These are phyloP conservation scores for Trichosporon asahii DNA, from an alignment of 1,284 basidiomycete genomes.

Conservation along the genomic window DNA sequence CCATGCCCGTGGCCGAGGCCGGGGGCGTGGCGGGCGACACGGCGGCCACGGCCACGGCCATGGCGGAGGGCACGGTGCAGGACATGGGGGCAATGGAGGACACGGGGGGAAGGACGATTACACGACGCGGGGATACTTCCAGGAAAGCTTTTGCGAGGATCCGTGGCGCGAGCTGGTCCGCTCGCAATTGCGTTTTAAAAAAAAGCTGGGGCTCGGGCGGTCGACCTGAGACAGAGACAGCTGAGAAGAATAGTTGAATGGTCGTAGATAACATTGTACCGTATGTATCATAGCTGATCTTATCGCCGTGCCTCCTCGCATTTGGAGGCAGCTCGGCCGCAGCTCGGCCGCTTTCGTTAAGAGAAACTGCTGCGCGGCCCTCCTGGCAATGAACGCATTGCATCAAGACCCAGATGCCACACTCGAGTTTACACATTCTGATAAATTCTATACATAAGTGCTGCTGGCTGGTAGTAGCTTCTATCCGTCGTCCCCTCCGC, in stretches of 20 bases:
- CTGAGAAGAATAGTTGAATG: no score
- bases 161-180: slow-evolving; percentile 34
- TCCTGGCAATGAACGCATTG: no score
- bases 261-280: no score
- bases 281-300: background rate
- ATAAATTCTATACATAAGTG: background rate
- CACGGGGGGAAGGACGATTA: background rate
- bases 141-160: slow-evolving; percentile 41
- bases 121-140: slow-evolving; percentile 28
- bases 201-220: background rate
- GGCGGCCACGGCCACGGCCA: slow-evolving; percentile 7
- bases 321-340: no score
- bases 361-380: no score
- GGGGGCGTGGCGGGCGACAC: background rate
- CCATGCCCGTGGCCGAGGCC: background rate
- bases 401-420: no score
- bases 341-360: no score
- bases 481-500: background rate
- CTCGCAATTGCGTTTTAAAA: background rate
- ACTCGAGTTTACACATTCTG: background rate
- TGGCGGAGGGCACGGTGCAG: slow-evolving; percentile 9
- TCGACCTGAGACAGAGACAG: background rate
- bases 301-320: background rate
- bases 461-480: background rate
- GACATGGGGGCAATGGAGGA: background rate